Percentiles rank a stretch among this genome's conserved stretches.
Evolutionary conservation across 352 stramenopile species (phyloP).

Genomic region (Pythium scleroteichum): DNA sequence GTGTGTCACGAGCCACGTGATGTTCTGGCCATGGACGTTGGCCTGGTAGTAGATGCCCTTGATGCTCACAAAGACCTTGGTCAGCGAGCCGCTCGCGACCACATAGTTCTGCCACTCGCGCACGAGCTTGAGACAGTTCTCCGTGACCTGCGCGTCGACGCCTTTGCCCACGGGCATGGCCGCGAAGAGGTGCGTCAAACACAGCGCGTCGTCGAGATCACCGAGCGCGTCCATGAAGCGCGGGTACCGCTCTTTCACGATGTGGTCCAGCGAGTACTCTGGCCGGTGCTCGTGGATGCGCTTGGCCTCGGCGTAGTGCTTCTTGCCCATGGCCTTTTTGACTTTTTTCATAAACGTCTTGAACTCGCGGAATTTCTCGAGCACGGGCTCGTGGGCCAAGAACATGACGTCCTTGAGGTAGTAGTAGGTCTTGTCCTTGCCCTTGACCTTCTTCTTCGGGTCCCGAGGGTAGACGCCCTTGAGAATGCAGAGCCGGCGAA

Average conservation of each 20-base stretch:
- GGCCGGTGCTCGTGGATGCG: slow-evolving; percentile 88
- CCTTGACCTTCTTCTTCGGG: slow-evolving; percentile 92
- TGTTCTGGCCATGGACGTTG: slow-evolving; percentile 88
- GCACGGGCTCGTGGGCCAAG: slow-evolving; percentile 96
- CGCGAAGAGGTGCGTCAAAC: slow-evolving; percentile 97
- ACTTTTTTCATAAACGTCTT: slow-evolving; percentile 99
- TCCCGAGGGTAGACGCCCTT: slow-evolving; percentile 99
- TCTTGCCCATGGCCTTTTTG: slow-evolving; percentile 84
- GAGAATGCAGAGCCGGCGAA: slow-evolving; percentile 98
- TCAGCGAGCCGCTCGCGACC: slow-evolving; percentile 87
- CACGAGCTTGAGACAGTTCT: slow-evolving; percentile 91
- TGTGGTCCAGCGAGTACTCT: slow-evolving; percentile 96
- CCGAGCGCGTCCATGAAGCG: slow-evolving; percentile 96
- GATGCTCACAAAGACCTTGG: slow-evolving; percentile 99
- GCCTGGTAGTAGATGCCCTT: slow-evolving; percentile 99
- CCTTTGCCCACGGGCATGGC: slow-evolving; percentile 91
- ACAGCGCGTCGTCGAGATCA: slow-evolving; percentile 99
- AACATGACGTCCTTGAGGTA: slow-evolving; percentile 99
- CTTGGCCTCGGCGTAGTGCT: slow-evolving; percentile 78
- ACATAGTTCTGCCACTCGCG: slow-evolving; percentile 98
- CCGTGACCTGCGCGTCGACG: slow-evolving; percentile 87
- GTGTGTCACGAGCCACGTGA: slow-evolving; percentile 99
- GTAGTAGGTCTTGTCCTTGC: slow-evolving; percentile 99
- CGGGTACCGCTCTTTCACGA: slow-evolving; percentile 99
- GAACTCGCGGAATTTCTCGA: slow-evolving; percentile 98